Percentiles rank a stretch among this genome's conserved stretches.
phyloP scores from a whole-genome alignment of 257 asterid species.

The Solanum peruvianum region DNA sequence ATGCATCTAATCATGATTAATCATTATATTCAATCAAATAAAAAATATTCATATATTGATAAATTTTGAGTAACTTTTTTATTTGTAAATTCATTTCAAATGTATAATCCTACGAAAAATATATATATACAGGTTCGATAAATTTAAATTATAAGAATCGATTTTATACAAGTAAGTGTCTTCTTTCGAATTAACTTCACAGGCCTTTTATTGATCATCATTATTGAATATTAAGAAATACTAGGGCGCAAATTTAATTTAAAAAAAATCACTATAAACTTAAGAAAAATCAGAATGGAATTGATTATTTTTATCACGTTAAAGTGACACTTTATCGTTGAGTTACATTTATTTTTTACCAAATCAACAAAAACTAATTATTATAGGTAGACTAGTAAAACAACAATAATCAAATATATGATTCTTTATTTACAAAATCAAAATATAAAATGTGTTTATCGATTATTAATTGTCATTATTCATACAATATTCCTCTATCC shows the following conservation, averaged over 20 bases:
- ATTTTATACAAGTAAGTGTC: too few relatives aligned
- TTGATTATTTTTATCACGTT: background rate
- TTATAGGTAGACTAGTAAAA: too few relatives aligned
- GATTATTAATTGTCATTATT: background rate
- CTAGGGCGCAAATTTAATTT: too few relatives aligned
- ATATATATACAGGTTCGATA: too few relatives aligned
- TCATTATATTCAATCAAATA: background rate
- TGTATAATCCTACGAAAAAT: too few relatives aligned
- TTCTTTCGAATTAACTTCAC: too few relatives aligned
- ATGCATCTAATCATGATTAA: background rate
- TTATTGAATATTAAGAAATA: background rate
- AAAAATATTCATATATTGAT: background rate
- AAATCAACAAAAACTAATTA: background rate
- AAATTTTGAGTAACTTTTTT: background rate
- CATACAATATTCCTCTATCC: background rate
- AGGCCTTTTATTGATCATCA: background rate
- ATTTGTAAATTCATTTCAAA: background rate
- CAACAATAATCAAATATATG: background rate
- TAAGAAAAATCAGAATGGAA: rapidly evolving
- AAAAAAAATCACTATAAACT: too few relatives aligned
- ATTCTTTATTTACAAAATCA: background rate
- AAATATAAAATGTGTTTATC: background rate
- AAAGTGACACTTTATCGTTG: rapidly evolving
- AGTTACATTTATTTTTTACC: too few relatives aligned
- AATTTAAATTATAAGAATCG: too few relatives aligned